Percentiles rank a stretch among this genome's conserved stretches.
Conservation (phyloP, 805 yeast species). For the Starmerella bombi region DNA sequence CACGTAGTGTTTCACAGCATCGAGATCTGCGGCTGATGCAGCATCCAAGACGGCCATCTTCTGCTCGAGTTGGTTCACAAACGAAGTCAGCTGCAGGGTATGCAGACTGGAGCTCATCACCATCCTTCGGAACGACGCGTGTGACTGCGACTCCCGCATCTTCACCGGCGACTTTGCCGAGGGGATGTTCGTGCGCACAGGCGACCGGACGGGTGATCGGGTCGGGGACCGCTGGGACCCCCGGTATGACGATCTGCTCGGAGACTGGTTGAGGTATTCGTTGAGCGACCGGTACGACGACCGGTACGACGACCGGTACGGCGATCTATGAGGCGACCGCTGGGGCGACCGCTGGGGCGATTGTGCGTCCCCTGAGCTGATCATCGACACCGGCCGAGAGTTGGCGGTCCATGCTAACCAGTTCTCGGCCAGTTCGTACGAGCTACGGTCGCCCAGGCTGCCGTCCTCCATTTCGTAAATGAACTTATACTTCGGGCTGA, state of each 20-base stretch:
- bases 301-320: background rate
- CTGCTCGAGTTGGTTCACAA: slow-evolving; percentile 24
- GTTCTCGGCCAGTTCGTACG: slow-evolving; percentile 12
- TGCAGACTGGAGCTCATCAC: slow-evolving; percentile 23
- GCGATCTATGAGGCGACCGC: background rate
- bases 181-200: background rate
- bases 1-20: slow-evolving; percentile 12
- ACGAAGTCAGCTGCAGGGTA: slow-evolving; percentile 26
- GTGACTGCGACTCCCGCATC: slow-evolving; percentile 14
- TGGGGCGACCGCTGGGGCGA: background rate
- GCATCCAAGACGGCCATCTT: slow-evolving; percentile 6
- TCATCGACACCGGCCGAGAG: slow-evolving; percentile 11
- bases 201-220: background rate
- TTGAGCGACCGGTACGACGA: background rate
- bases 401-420: slow-evolving; percentile 14
- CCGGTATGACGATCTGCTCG: background rate
- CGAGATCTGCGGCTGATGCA: slow-evolving; percentile 7
- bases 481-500: background rate
- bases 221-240: background rate
- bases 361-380: slow-evolving; percentile 1
- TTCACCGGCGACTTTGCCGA: background rate
- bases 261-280: no score
- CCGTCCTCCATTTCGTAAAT: background rate
- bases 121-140: slow-evolving; percentile 16
- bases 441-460: slow-evolving; percentile 5